Conservation (phyloP, 768 basidiomycete species). For the Rhodotorula kratochvilovae region DNA sequence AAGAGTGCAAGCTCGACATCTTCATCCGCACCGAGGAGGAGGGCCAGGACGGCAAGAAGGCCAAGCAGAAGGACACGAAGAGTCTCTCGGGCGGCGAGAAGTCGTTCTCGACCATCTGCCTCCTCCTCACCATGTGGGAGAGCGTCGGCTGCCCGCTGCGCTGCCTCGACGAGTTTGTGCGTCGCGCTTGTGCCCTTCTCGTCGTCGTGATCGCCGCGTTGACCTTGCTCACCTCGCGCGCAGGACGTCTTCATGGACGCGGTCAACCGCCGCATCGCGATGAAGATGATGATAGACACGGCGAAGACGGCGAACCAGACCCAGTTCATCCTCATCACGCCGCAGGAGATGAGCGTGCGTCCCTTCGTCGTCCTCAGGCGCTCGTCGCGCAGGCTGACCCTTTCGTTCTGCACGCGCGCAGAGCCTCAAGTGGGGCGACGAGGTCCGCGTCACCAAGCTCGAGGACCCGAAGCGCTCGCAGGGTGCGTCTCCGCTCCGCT, state of each 20-base stretch:
- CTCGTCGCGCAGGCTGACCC: neutral
- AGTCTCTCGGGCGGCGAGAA: conserved; percentile 88
- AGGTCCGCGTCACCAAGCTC: conserved; percentile 73
- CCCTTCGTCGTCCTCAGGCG: neutral
- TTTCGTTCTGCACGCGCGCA: neutral
- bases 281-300: conserved; percentile 94
- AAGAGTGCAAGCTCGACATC: conserved; percentile 65
- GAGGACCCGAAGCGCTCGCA: conserved; percentile 36
- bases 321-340: conserved; percentile 92
- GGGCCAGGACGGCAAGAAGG: conserved; percentile 28
- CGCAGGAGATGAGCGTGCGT: conserved; percentile 67
- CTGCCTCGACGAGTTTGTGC: conserved; percentile 95
- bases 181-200: conserved; percentile 45
- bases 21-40: conserved; percentile 37
- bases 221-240: neutral
- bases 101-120: conserved; percentile 90
- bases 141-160: conserved; percentile 88
- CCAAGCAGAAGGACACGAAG: conserved; percentile 39
- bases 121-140: conserved; percentile 93
- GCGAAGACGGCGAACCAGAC: conserved; percentile 80
- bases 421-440: conserved; percentile 51
- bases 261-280: conserved; percentile 69
- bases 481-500: conserved; percentile 3
- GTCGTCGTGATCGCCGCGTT: neutral
- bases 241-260: conserved; percentile 71